Percentiles rank a stretch among this genome's conserved stretches.
phyloP scores from a whole-genome alignment of 768 basidiomycete species.

The Pleurotus djamor region DNA sequence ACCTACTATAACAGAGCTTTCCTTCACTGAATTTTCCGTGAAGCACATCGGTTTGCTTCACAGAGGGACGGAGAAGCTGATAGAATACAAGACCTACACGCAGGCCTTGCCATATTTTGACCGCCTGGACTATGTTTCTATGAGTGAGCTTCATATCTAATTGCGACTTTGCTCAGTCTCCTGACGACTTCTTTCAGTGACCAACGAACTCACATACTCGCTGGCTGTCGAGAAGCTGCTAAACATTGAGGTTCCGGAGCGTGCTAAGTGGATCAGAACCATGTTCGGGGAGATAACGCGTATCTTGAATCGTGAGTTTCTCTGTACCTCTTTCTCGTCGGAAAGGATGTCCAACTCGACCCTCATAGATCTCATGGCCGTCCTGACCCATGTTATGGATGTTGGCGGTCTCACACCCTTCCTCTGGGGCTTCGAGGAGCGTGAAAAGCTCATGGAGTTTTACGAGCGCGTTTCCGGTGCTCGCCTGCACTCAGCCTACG shows the following conservation, averaged over 20 bases:
- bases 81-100: conserved; percentile 97
- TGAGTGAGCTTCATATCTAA: conserved; percentile 65
- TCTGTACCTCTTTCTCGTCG: conserved; percentile 7
- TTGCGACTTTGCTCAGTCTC: not conserved
- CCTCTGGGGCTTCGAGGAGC: conserved; percentile 99
- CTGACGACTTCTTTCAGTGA: conserved; percentile 58
- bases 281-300: conserved; percentile 97
- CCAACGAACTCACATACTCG: conserved; percentile 96
- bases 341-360: not conserved
- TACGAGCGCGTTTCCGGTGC: conserved; percentile 99
- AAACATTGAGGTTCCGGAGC: conserved; percentile 94
- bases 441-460: conserved; percentile 99
- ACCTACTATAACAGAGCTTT: not conserved
- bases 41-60: conserved; percentile 95
- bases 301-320: conserved; percentile 80
- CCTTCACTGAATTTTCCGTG: conserved; percentile 8
- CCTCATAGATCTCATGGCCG: conserved; percentile 85
- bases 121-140: conserved; percentile 98
- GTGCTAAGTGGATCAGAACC: conserved; percentile 98
- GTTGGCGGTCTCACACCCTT: conserved; percentile 98
- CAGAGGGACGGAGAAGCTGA: conserved; percentile 97
- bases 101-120: conserved; percentile 99
- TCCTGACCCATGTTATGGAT: conserved; percentile 94
- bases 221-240: conserved; percentile 97
- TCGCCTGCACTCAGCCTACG: conserved; percentile 96